Evolutionary conservation across 1,139 yeast genomes (phyloP).

Genomic region (Candida gigantensis): DNA sequence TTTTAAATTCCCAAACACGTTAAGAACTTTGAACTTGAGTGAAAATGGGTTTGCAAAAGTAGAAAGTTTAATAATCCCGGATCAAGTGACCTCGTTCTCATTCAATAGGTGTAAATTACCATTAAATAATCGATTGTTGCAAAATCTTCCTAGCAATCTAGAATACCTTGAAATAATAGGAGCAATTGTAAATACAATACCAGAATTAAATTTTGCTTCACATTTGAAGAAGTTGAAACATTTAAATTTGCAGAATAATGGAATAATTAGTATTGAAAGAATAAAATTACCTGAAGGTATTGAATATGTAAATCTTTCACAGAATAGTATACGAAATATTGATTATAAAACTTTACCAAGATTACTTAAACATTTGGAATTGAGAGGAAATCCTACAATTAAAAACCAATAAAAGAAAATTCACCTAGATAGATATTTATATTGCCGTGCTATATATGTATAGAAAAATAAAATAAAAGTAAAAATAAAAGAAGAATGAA

Average conservation of each 20-base stretch:
- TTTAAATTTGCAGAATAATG: constrained; percentile 3
- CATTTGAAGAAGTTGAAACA: neutral
- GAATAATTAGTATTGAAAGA: constrained; percentile 1
- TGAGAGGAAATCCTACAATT: constrained; percentile 2
- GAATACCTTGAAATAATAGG: constrained; percentile 2
- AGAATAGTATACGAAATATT: constrained; percentile 2
- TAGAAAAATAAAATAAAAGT: neutral
- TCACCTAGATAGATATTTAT: constrained; percentile 3
- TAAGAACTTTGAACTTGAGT: constrained; percentile 18
- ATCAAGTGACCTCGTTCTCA: constrained; percentile 1
- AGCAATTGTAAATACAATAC: constrained; percentile 1
- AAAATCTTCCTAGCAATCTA: constrained; percentile 2
- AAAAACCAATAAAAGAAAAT: neutral
- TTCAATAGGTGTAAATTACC: constrained; percentile 3
- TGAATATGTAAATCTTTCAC: constrained; percentile 4
- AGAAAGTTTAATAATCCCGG: constrained; percentile 53
- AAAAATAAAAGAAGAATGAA: neutral
- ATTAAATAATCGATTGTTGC: constrained; percentile 4
- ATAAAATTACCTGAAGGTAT: constrained; percentile 1
- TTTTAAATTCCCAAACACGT: constrained; percentile 9
- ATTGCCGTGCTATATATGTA: constrained; percentile 5
- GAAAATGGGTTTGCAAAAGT: constrained; percentile 15
- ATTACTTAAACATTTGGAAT: neutral
- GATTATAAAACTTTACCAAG: neutral
- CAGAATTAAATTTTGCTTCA: constrained; percentile 2